Base-by-base conservation (phyloP, 106 monocot species). In the Narthecium ossifragum region DNA sequence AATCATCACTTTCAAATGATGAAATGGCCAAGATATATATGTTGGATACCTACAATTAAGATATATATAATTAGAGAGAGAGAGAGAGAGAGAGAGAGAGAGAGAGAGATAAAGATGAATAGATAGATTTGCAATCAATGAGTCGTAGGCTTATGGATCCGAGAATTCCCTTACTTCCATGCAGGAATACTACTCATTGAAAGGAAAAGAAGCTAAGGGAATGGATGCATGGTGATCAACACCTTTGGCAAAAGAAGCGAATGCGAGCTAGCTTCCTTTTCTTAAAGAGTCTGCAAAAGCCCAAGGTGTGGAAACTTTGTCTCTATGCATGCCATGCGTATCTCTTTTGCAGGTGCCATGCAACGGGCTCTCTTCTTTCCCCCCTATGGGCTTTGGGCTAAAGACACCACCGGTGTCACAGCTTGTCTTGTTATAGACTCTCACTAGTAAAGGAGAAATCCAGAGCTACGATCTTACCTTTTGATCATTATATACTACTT, bases 121-220 rank as follows among this genome's bases (percentile, higher is more conserved):
- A 29, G 27, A 26, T 54, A 54, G 31, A 45, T 34, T 12, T 37
- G 28, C 53, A 39, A 71, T 63, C 34, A 34, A 57, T 55, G 55
- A 59, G 43, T 55, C 31, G 49, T 26, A 67, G 34, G 49, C 18
- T 58, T 65, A 55, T 51, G 57, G 80, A 75, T 80, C 80, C 74
- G 70, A 80, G 70, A 65, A 65, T 70, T 70, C 70, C 52, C 70
- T 80, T 80, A 80, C 70, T 80, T 80, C 70, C 75, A 80, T 75
- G 80, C 70, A 80, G 48, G 60, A 54, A 26, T 54, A 11, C n/a
- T n/a, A n/a, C 53, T 54, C 53, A n/a, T n/a, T n/a, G n/a, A n/a
- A n/a, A 60, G 39, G 11, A 17, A 38, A 56, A 74, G 51, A 31
- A 11, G 1, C n/a, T 14, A 28, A 4, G 69, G 53, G 48, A 47